Evolutionary conservation across 2,329 filamentous ascomycete species (phyloP).

Genomic region (Pseudogymnoascus pannorum): DNA sequence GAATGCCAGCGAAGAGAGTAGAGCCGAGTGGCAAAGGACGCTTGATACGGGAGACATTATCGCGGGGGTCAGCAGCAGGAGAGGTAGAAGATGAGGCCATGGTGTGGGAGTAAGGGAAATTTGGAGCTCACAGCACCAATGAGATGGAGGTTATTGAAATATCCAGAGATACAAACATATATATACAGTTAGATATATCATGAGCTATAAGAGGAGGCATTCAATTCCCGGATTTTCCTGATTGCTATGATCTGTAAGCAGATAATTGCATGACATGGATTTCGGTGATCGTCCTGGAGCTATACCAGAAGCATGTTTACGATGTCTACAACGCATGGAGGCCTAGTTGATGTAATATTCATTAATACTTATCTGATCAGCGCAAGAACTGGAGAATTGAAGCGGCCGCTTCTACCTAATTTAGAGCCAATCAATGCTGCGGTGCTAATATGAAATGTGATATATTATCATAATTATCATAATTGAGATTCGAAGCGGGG

Average conservation of each 20-base stretch:
- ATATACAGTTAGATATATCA: neutral
- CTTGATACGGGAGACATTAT: constrained; percentile 7
- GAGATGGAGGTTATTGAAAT: neutral
- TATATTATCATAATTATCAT: neutral
- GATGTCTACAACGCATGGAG: no score
- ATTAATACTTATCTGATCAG: neutral
- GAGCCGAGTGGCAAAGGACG: constrained; percentile 32
- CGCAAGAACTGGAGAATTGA: neutral
- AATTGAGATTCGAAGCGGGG: neutral
- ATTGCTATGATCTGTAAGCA: neutral
- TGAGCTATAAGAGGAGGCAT: neutral
- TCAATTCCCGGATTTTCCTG: neutral
- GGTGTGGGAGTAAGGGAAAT: neutral
- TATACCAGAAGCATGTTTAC: neutral
- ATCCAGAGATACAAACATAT: neutral
- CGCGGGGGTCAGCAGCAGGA: neutral
- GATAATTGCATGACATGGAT: neutral
- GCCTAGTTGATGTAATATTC: neutral
- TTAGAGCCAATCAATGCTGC: neutral
- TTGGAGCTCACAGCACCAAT: neutral
- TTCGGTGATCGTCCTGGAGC: neutral
- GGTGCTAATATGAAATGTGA: neutral
- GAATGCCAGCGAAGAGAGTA: constrained; percentile 37
- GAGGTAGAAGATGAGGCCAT: neutral
- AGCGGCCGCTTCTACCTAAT: neutral